Base-by-base conservation (phyloP, 202 grass and related monocot species). In the Cymbopogon flexuosus region DNA sequence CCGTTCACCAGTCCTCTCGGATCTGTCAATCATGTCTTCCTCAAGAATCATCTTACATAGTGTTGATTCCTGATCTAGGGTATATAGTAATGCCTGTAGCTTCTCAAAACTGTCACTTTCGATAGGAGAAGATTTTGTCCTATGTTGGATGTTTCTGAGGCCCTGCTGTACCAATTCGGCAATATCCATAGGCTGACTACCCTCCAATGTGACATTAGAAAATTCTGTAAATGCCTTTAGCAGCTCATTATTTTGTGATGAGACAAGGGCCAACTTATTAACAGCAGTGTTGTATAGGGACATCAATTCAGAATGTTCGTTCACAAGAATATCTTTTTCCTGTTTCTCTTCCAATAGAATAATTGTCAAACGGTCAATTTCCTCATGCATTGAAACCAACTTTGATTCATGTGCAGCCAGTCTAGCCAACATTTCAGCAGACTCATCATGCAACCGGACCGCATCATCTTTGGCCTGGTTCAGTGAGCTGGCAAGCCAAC, bases 321-420 rank as follows among this genome's bases (percentile, higher is more conserved):
- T 93, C 81, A 75, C 65, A 75, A 98, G 77, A 77, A 84, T 85
- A 60, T 95, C 90, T 63, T 84, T 95, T 74, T 87, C 92, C 29
- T 82, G 79, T 62, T 98, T 98, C 75, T 95, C 96, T 88, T 95
- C 92, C 16, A 92, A 75, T 29, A 98, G 76, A 87, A 77, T 83
- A 43, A 84, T 79, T 35, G 84, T 86, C 58, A 98, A 77, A 68
- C 30, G 68, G 10, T 88, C 92, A 47, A 98, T 95, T 83, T 91
- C 96, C 60, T 93, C 91, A 15, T 84, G 84, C 89, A 94, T 85
- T 2, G 77, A 85, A 21, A 77, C 67, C 76, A 91, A 59, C 71
- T 91, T 89, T 22, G 87, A 89, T 86, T 89, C 87, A 85, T 89
- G 78, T 13, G 81, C 85, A 76, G 79, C 82, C 71, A 89, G 29